Base-by-base conservation (phyloP, 768 basidiomycete species). In the Aureoboletus auriporus region DNA sequence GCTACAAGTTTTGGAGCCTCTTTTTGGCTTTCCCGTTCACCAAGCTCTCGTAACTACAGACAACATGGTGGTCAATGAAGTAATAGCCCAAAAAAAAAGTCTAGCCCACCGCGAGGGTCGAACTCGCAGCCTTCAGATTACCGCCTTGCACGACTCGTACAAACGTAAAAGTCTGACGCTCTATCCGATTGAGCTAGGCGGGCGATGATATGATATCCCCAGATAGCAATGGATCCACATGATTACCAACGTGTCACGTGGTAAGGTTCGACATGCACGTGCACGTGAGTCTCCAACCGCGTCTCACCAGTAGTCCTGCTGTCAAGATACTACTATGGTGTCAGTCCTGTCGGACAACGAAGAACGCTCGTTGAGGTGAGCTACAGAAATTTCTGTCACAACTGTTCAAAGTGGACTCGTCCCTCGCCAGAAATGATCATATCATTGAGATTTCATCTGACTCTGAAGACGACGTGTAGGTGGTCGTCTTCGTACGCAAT, bases 91-190 rank as follows among this genome's bases (percentile, higher is more conserved):
- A 16, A 33, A 20, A 45, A 46, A 47, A 47, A 2, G 13, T 9
- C 12, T 80, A 83, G 82, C 81, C 82, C 81, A 83, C 80, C 82
- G 83, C 83, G 83, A 82, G 83, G 82, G 75, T 84, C 83, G 82
- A 84, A 84, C 83, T 81, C 82, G 83, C 83, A 84, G 79, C 83
- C 82, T 84, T 84, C 79, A 84, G 82, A 84, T 59, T 66, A 71
- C 75, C 74, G 71, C 75, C 57, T 62, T 65, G 62, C 44, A 60
- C 57, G 47, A 59, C 50, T 56, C 30, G 64, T 58, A 62, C 63
- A 60, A 57, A 51, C 47, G 56, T 78, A 78, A 77, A 73, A 77
- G 77, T 78, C 76, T 79, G 76, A 78, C 76, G 76, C 76, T 79
- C 77, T 78, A 79, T 78, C 76, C 75, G 75, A 79, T 78, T 79